Percentiles rank a stretch among this genome's conserved stretches.
phyloP scores from a whole-genome alignment of 129 eudicot genomes.

The Centella asiatica region DNA sequence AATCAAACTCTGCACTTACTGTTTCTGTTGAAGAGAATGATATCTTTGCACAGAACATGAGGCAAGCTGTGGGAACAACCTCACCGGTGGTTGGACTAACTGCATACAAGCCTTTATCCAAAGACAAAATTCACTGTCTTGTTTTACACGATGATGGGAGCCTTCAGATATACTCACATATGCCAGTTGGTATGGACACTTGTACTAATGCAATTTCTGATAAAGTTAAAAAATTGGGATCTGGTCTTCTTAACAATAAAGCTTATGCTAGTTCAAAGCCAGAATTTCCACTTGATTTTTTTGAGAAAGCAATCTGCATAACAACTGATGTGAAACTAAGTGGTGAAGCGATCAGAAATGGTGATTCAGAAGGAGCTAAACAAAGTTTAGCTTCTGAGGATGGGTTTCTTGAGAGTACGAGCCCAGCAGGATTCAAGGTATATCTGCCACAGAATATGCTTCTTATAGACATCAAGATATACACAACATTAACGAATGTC shows the following conservation, averaged over 20 bases:
- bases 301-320: slow-evolving; percentile 87
- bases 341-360: slow-evolving; percentile 87
- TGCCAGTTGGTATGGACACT: slow-evolving; percentile 65
- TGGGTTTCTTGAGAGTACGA: slow-evolving; percentile 87
- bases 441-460: neutral
- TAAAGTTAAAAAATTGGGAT: slow-evolving; percentile 76
- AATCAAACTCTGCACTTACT: slow-evolving; percentile 67
- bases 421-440: slow-evolving; percentile 91
- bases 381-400: slow-evolving; percentile 93
- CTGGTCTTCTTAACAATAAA: slow-evolving; percentile 82
- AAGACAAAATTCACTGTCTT: slow-evolving; percentile 88
- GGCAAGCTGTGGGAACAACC: slow-evolving; percentile 77
- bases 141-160: slow-evolving; percentile 99
- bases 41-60: slow-evolving; percentile 69
- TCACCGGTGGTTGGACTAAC: slow-evolving; percentile 90
- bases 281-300: slow-evolving; percentile 92
- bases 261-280: slow-evolving; percentile 88
- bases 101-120: slow-evolving; percentile 84
- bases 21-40: slow-evolving; percentile 77
- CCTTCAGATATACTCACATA: slow-evolving; percentile 92
- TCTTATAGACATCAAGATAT: no score
- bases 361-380: slow-evolving; percentile 95
- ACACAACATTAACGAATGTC: no score
- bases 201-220: slow-evolving; percentile 57
- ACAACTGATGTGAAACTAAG: slow-evolving; percentile 87